Evolutionary conservation across 495 filamentous ascomycete genomes (phyloP), one percentile per base, ranked within the genome.

Genomic region (Penicillium angulare): DNA sequence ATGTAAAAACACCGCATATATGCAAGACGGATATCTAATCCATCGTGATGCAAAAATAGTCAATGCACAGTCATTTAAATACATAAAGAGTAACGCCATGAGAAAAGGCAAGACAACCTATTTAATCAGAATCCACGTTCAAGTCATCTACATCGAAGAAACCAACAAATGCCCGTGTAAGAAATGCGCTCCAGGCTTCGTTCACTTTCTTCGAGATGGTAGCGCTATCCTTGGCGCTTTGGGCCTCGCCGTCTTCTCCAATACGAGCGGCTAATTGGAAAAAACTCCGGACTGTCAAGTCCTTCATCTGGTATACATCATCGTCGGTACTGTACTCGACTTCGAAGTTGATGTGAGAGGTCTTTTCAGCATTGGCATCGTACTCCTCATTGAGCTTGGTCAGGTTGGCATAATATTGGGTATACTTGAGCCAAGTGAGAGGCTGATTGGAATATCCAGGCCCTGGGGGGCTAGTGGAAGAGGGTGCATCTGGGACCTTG

Each of bases 351-450:
- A 96, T 88, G 27, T 77, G 69, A 52, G 78, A 76, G n/a, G n/a
- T 84, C 79, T n/a, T 16, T 38, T 54, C 44, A 17, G n/a, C n/a
- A 29, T 39, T 8, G 3, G 57, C 40, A 2, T 49, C 50, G 50
- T 79, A 73, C 57, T 85, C 77, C 36, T 85, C 86, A 64, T 97
- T 95, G 73, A 95, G 85, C 50, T 79, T 69, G 0, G 95, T 97
- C 2, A 99, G 73, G 69, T 99, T 99, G 35, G 92, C 90, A 65
- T 79, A 96, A 71, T 95, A 97, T 57, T 99, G 93, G 3, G 83
- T 91, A 62, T 87, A 97, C 8, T 86, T 77, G 2, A 88, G 75
- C 52, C 87, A 72, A 0, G 88, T 86, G 20, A 96, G 74, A 0
- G 89, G 70, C 64, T 99, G 95, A 23, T 87, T 84, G 3, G 86